These are phyloP conservation scores for Silene vulgaris DNA, from an alignment of 179 eudicot species.

Conservation along the genomic window DNA sequence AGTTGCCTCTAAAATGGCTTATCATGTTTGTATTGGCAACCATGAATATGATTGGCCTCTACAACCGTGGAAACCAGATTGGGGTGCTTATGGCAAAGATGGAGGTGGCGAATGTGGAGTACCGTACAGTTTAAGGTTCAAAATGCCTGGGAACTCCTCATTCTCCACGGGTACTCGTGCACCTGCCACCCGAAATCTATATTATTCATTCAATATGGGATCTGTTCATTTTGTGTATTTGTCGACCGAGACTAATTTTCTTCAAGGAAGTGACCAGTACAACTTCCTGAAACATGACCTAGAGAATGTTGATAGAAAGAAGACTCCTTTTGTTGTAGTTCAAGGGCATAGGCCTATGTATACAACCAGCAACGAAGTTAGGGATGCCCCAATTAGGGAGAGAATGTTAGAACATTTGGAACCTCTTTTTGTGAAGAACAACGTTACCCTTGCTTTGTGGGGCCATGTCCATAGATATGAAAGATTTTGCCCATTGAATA, in stretches of 20 bases:
- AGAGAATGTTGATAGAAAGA: conserved; percentile 64
- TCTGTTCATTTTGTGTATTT: conserved; percentile 81
- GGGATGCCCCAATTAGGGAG: conserved; percentile 57
- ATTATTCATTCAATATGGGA: conserved; percentile 72
- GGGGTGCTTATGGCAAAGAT: conserved; percentile 74
- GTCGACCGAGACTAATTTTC: conserved; percentile 89
- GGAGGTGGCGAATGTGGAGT: conserved; percentile 99
- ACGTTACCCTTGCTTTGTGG: conserved; percentile 89
- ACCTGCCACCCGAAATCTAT: conserved; percentile 78
- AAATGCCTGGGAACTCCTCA: conserved; percentile 95
- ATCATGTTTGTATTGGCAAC: conserved; percentile 94
- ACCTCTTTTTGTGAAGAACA: conserved; percentile 73
- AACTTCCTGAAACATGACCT: conserved; percentile 73
- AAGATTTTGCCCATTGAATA: conserved; percentile 85
- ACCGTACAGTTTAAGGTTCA: conserved; percentile 81
- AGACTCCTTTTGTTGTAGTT: conserved; percentile 84
- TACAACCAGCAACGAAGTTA: conserved; percentile 63
- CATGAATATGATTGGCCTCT: conserved; percentile 94
- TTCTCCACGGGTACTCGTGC: conserved; percentile 67
- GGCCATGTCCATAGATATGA: conserved; percentile 95
- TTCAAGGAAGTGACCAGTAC: conserved; percentile 67
- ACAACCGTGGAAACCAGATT: conserved; percentile 93
- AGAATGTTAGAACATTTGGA: conserved; percentile 62
- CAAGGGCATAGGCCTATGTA: conserved; percentile 99
- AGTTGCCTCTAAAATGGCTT: conserved; percentile 66